Percentiles rank a stretch among this genome's conserved stretches.
phyloP scores from a whole-genome alignment of 2,329 filamentous ascomycete species.

The Cercospora sp. region DNA sequence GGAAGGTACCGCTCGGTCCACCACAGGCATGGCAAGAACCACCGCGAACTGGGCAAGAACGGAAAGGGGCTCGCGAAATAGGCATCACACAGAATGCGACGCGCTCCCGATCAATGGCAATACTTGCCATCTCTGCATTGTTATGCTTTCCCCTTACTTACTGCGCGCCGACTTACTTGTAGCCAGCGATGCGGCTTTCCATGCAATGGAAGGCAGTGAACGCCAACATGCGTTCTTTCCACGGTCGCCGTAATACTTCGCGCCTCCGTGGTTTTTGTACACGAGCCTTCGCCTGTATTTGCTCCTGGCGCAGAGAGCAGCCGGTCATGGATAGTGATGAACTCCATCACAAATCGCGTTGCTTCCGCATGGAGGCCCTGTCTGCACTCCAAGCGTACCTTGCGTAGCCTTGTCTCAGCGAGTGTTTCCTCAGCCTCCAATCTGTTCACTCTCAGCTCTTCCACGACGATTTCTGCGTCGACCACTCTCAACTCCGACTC shows the following conservation, averaged over 20 bases:
- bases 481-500: not conserved
- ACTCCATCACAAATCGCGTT: not conserved
- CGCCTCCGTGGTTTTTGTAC: not conserved
- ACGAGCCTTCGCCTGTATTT: not conserved
- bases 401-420: not conserved
- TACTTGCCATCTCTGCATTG: not conserved
- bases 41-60: too few relatives aligned
- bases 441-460: conserved; percentile 28
- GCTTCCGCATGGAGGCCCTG: not conserved
- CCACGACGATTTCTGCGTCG: conserved; percentile 40
- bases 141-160: not conserved
- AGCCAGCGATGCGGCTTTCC: not conserved
- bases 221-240: too few relatives aligned
- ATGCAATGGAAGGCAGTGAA: too few relatives aligned
- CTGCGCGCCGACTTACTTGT: too few relatives aligned
- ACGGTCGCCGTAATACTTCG: not conserved
- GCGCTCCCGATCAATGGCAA: too few relatives aligned
- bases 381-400: not conserved
- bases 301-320: not conserved
- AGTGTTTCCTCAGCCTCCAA: not conserved
- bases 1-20: too few relatives aligned
- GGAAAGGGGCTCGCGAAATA: too few relatives aligned
- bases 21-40: too few relatives aligned
- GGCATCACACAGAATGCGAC: too few relatives aligned
- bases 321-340: not conserved